Evolutionary conservation across 805 yeast genomes (phyloP).

Genomic region (Saccharomycopsis lassenensis): DNA sequence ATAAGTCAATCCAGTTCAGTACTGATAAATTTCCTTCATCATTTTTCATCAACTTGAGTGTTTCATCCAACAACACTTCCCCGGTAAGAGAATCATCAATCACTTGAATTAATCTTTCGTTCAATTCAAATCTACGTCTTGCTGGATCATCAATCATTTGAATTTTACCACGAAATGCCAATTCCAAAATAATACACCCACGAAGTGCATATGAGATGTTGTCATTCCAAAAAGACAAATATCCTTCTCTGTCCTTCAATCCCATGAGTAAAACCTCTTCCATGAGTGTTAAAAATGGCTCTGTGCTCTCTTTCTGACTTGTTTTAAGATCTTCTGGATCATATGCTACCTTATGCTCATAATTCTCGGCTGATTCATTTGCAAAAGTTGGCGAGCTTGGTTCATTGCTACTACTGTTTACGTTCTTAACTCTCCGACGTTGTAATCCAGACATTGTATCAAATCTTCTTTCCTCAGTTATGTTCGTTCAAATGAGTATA

Average conservation of each 20-base stretch:
- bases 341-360: conserved; percentile 63
- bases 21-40: conserved; percentile 73
- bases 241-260: conserved; percentile 90
- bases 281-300: conserved; percentile 82
- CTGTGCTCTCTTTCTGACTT: conserved; percentile 25
- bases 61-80: conserved; percentile 89
- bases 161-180: conserved; percentile 85
- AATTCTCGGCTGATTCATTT: conserved; percentile 16
- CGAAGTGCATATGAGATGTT: conserved; percentile 92
- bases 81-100: conserved; percentile 83
- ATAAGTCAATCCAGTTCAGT: conserved; percentile 84
- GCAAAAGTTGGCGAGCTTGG: conserved; percentile 17
- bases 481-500: no score
- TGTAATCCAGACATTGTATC: conserved; percentile 46
- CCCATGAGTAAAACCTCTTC: conserved; percentile 94
- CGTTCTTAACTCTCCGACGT: conserved; percentile 61
- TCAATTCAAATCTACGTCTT: conserved; percentile 75
- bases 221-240: conserved; percentile 96
- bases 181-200: conserved; percentile 85
- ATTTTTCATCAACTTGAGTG: conserved; percentile 77
- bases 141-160: conserved; percentile 87
- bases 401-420: conserved; percentile 19
- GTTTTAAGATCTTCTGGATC: conserved; percentile 51
- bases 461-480: neutral
- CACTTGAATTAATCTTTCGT: conserved; percentile 82